A percentile compares a stretch with the other conserved stretches of the same genome.
Conservation (phyloP, 2,329 filamentous ascomycete species). For the Neonectria coccinea region DNA sequence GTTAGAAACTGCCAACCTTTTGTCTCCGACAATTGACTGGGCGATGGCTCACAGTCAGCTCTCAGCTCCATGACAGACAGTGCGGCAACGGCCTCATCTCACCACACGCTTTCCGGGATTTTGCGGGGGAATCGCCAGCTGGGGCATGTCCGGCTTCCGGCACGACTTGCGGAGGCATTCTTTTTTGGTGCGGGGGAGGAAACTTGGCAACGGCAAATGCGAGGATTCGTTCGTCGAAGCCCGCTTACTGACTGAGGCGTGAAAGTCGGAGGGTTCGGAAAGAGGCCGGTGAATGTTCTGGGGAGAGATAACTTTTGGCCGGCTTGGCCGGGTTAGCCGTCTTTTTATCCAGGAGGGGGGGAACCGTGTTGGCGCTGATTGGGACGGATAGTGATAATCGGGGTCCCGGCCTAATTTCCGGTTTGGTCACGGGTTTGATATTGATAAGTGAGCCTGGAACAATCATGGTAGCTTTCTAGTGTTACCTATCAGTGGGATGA, state of each 20-base stretch:
- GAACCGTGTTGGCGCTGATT: not conserved
- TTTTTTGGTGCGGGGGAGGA: not conserved
- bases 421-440: not conserved
- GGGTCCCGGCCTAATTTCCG: not conserved
- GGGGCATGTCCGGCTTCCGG: not conserved
- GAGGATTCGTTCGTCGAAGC: not conserved
- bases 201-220: not conserved
- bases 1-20: not conserved
- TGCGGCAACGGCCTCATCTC: not conserved
- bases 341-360: not conserved
- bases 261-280: not conserved
- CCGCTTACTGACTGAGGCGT: not conserved
- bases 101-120: conserved; percentile 21
- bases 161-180: conserved; percentile 1
- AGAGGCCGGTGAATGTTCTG: not conserved
- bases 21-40: conserved; percentile 5
- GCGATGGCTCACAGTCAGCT: not conserved
- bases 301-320: not conserved
- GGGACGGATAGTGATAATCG: conserved; percentile 1
- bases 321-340: not conserved
- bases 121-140: not conserved
- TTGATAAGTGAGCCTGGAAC: not conserved
- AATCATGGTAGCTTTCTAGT: too few species aligned
- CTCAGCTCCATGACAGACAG: too few species aligned
- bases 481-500: too few species aligned